A percentile compares a stretch with the other conserved stretches of the same genome.
Conservation (phyloP, 2,329 filamentous ascomycete genomes). For the Pseudogymnoascus sp. region DNA sequence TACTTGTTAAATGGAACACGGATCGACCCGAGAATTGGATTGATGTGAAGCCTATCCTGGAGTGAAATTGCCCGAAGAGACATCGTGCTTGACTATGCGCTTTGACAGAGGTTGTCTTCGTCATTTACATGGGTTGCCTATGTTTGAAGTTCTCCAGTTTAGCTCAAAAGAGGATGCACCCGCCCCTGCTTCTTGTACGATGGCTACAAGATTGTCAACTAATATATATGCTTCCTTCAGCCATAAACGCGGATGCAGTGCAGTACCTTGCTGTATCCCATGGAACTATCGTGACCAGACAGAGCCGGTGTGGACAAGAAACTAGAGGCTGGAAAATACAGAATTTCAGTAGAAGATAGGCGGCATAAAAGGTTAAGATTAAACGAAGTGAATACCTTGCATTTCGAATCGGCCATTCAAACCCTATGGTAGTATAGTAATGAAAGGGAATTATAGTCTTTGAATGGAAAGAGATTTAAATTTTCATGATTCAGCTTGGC, state of each 20-base stretch:
- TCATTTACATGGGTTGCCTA: not conserved
- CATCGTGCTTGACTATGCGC: not conserved
- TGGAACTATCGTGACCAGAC: not conserved
- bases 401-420: not conserved
- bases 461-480: not conserved
- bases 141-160: not conserved
- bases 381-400: not conserved
- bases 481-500: not conserved
- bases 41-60: not conserved
- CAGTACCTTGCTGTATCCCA: not conserved
- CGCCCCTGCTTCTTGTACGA: too few species aligned
- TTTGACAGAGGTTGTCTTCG: not conserved
- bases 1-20: constrained; percentile 11
- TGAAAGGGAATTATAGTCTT: not conserved
- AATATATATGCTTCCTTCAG: not conserved
- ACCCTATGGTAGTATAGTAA: not conserved
- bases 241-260: not conserved
- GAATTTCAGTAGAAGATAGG: not conserved
- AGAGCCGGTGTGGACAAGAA: not conserved
- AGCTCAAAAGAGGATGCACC: too few species aligned
- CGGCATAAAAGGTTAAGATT: too few species aligned
- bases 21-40: not conserved
- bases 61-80: not conserved
- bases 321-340: not conserved
- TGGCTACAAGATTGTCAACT: not conserved